phyloP scores from a whole-genome alignment of 768 basidiomycete genomes.

The Brasilioporus rufonigricans region DNA sequence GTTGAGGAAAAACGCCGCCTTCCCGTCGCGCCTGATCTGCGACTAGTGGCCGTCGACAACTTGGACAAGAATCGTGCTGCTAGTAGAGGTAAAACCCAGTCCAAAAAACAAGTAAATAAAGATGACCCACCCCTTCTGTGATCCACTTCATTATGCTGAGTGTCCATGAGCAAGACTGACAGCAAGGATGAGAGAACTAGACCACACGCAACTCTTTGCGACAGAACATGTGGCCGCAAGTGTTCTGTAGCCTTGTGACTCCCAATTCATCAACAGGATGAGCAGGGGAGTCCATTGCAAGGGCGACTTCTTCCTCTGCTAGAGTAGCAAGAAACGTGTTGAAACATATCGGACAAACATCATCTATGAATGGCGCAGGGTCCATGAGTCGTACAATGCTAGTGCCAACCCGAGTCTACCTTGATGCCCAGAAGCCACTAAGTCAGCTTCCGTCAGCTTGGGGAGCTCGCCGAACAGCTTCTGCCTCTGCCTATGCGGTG shows the following conservation, averaged over 20 bases:
- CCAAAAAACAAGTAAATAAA: constrained; percentile 3
- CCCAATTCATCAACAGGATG: constrained; percentile 68
- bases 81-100: constrained; percentile 8
- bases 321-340: constrained; percentile 64
- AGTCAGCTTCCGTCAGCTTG: constrained; percentile 47
- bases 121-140: constrained; percentile 46
- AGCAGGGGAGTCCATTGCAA: constrained; percentile 77
- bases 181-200: not conserved
- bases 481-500: constrained; percentile 31
- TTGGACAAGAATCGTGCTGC: constrained; percentile 65
- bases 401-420: constrained; percentile 31
- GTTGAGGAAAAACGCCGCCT: not conserved
- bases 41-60: constrained; percentile 55
- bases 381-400: not conserved
- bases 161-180: constrained; percentile 14
- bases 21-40: constrained; percentile 16
- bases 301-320: constrained; percentile 71
- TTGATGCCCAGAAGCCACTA: constrained; percentile 45
- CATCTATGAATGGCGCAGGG: constrained; percentile 46
- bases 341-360: constrained; percentile 73
- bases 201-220: constrained; percentile 63
- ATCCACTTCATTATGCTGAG: constrained; percentile 66
- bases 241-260: constrained; percentile 57
- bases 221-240: constrained; percentile 74
- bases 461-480: constrained; percentile 48